phyloP scores from a whole-genome alignment of 2,329 filamentous ascomycete genomes.

The Sclerotinia sclerotiorum region DNA sequence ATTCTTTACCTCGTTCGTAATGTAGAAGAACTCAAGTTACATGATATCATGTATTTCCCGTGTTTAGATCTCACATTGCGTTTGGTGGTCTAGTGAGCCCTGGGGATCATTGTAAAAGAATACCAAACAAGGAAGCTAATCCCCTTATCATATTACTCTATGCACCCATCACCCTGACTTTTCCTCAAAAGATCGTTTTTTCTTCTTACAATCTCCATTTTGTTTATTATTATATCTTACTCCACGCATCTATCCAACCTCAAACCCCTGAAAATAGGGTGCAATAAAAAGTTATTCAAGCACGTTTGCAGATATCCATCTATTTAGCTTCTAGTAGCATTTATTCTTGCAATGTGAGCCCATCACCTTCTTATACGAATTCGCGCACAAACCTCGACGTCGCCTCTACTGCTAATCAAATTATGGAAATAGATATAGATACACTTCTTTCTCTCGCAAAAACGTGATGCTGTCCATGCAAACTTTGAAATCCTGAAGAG shows the following conservation, averaged over 20 bases:
- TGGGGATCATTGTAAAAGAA: too few species aligned
- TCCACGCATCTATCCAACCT: not conserved
- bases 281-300: not conserved
- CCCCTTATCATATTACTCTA: too few species aligned
- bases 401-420: not conserved
- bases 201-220: too few species aligned
- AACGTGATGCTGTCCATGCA: not conserved
- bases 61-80: not conserved
- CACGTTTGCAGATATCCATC: not conserved
- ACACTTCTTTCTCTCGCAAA: not conserved
- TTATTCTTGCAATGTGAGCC: not conserved
- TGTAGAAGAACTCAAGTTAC: not conserved
- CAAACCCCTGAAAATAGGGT: not conserved
- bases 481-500: not conserved
- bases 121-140: too few species aligned
- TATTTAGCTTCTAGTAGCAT: not conserved
- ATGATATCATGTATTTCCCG: not conserved
- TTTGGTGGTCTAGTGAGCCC: not conserved
- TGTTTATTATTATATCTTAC: too few species aligned
- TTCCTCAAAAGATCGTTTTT: not conserved
- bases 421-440: not conserved
- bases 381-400: not conserved
- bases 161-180: not conserved
- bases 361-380: not conserved
- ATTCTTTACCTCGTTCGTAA: not conserved